These are phyloP conservation scores for Rhizoctonia solani DNA, from an alignment of 1,284 basidiomycete species.

Conservation along the genomic window DNA sequence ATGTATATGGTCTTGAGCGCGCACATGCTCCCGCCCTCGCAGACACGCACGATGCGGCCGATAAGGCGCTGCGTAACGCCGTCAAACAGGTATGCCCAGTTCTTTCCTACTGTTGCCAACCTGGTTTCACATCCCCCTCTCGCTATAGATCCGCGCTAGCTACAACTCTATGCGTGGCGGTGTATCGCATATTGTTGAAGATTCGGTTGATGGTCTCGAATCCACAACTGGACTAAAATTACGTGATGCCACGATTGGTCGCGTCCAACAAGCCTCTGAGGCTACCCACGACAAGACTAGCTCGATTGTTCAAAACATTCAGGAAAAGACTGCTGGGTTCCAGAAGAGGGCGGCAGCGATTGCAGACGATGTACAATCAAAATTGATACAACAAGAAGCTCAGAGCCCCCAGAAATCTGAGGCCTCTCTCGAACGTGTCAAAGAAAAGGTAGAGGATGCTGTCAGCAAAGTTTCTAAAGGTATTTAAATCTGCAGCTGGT, in stretches of 20 bases:
- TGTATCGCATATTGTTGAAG: slow-evolving; percentile 16
- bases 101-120: neutral
- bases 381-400: neutral
- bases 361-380: slow-evolving; percentile 11
- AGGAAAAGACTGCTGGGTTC: slow-evolving; percentile 22
- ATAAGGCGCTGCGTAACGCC: slow-evolving; percentile 45
- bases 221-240: slow-evolving; percentile 24
- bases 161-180: slow-evolving; percentile 18
- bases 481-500: neutral
- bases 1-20: slow-evolving; percentile 72
- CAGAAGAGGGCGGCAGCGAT: slow-evolving; percentile 1
- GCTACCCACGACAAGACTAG: slow-evolving; percentile 13
- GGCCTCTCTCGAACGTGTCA: neutral
- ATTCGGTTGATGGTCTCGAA: slow-evolving; percentile 11
- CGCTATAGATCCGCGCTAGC: neutral
- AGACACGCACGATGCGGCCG: slow-evolving; percentile 67
- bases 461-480: slow-evolving; percentile 3
- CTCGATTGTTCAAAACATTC: slow-evolving; percentile 5
- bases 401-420: neutral
- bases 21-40: slow-evolving; percentile 68
- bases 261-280: neutral
- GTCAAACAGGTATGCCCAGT: neutral
- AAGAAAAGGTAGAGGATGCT: slow-evolving; percentile 11
- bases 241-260: slow-evolving; percentile 17
- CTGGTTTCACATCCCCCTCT: neutral